phyloP scores from a whole-genome alignment of 495 filamentous ascomycete genomes.

The Aspergillus homomorphus region DNA sequence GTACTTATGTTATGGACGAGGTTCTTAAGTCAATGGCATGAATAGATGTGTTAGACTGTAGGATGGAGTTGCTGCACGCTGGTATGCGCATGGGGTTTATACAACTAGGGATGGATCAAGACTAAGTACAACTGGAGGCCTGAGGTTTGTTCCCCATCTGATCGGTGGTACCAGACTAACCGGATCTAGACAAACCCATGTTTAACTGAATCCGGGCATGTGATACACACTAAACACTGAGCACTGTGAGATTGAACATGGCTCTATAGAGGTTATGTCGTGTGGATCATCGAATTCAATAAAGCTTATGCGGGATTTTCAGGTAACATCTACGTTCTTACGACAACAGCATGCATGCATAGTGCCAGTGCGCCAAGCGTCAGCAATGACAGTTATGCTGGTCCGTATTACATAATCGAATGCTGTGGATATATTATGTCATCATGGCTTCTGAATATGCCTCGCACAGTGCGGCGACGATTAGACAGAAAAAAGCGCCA shows the following conservation, averaged over 20 bases:
- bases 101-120: neutral
- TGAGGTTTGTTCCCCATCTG: neutral
- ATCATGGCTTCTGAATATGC: neutral
- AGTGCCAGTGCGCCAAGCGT: neutral
- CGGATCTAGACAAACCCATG: neutral
- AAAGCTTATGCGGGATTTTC: too few species aligned
- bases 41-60: too few species aligned
- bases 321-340: neutral
- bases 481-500: neutral
- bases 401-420: neutral
- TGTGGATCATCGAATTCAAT: too few species aligned
- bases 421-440: neutral
- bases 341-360: neutral
- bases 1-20: neutral
- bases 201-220: neutral
- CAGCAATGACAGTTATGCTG: neutral
- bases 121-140: too few species aligned
- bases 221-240: neutral
- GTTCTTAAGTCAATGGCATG: too few species aligned
- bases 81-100: neutral
- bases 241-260: too few species aligned
- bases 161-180: neutral
- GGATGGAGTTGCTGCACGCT: neutral
- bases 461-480: neutral
- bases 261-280: too few species aligned